phyloP scores from a whole-genome alignment of 2,329 filamentous ascomycete species.

The Colletotrichum salicis region DNA sequence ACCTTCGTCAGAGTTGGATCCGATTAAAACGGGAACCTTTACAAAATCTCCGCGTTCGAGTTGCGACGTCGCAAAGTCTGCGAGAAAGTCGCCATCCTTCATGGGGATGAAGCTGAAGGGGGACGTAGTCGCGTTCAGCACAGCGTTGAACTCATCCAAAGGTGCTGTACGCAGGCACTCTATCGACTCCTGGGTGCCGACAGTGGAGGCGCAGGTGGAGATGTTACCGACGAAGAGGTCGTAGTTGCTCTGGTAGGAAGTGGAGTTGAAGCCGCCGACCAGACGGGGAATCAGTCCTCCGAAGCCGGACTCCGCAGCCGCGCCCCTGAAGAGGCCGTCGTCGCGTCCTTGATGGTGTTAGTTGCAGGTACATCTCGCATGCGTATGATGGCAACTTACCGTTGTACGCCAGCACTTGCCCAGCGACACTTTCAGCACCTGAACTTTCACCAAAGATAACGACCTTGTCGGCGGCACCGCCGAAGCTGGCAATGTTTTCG shows the following conservation, averaged over 20 bases:
- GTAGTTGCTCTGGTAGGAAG: conserved; percentile 42
- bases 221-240: conserved; percentile 42
- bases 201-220: conserved; percentile 41
- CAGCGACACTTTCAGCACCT: conserved; percentile 57
- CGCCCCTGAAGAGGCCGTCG: conserved; percentile 62
- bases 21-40: conserved; percentile 48
- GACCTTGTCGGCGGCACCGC: conserved; percentile 56
- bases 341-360: conserved; percentile 47
- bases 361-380: background rate
- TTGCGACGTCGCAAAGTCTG: conserved; percentile 44
- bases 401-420: conserved; percentile 59
- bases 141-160: conserved; percentile 43
- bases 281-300: conserved; percentile 44
- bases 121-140: conserved; percentile 32
- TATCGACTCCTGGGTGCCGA: conserved; percentile 40
- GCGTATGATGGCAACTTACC: conserved; percentile 42
- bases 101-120: conserved; percentile 38
- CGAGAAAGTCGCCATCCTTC: conserved; percentile 50
- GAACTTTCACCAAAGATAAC: conserved; percentile 64
- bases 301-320: conserved; percentile 61
- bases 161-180: conserved; percentile 42
- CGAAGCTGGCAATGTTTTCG: conserved; percentile 57
- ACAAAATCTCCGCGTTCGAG: conserved; percentile 46
- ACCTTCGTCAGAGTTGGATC: conserved; percentile 48
- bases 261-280: conserved; percentile 44